Base-by-base conservation (phyloP, 2,329 filamentous ascomycete genomes). In the Endoconidiophora polonica region DNA sequence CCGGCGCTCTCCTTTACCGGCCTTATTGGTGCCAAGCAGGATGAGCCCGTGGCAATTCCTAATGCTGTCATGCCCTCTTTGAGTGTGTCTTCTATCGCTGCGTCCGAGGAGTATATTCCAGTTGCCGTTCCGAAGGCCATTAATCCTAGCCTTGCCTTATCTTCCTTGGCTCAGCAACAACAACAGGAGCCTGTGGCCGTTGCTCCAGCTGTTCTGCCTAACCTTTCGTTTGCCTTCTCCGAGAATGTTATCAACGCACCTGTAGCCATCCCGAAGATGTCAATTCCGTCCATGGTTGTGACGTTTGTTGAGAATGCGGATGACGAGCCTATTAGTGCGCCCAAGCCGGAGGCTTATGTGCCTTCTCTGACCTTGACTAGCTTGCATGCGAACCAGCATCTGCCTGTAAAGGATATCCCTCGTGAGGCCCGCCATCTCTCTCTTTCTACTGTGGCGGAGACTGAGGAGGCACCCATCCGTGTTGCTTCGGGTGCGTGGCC, bases 41-140 rank as follows among this genome's bases (percentile, higher is more conserved):
- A 60, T 22, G 57, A 59, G 41, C 58, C 59, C 5, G 53, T 60
- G 20, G 53, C 57, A 5, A 58, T 61, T 47, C 64, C 65, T 3
- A 58, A 62, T 48, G 48, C 50, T 50, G 54, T 20, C 33, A 62
- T 54, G 9, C 55, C 58, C 18, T 44, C 53, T 23, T 58, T 62
- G 50, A 62, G 57, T 55, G 59, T 61, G 52, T 66, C 59, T 24
- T 48, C 49, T 12, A 39, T 46, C 23, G 39, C 38, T 2, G n/a
- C 16, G 9, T 18, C 36, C 12, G 47, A 43, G 20, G 47, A 46
- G 22, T 5, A 39, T 23, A 22, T 10, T 7, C 44, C 44, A 6
- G 29, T 38, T 6, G 12, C 14, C 6, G 23, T n/a, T 4, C 18
- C 44, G 3, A 46, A 22, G 44, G 7, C 20, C 20, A 37, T 7